Evolutionary conservation across 371 early-diverging fungal genomes (phyloP).

Genomic region (Syncephalastrum racemosum): DNA sequence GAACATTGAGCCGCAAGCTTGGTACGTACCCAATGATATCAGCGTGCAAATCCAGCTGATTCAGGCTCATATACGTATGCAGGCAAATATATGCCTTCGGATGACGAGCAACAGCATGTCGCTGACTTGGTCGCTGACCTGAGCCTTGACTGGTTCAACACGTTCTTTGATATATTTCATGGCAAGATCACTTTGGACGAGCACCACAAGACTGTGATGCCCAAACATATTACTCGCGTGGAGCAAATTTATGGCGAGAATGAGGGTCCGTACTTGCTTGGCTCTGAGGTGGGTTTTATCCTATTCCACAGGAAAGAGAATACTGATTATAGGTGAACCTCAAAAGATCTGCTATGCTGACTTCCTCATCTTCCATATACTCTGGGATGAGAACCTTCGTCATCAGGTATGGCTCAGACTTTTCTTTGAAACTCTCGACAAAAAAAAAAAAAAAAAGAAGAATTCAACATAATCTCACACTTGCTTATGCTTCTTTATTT

Average conservation of each 20-base stretch:
- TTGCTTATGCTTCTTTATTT: too few species aligned
- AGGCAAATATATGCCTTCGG: conserved; percentile 23
- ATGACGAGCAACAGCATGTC: conserved; percentile 24
- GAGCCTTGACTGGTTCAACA: conserved; percentile 14
- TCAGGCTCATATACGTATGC: background rate
- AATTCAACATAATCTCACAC: too few species aligned
- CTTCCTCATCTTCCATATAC: conserved; percentile 12
- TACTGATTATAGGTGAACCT: background rate
- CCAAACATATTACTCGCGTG: conserved; percentile 4
- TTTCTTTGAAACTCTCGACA: too few species aligned
- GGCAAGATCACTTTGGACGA: background rate
- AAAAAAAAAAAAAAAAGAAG: too few species aligned
- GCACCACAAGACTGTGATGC: background rate
- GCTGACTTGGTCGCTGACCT: conserved; percentile 23
- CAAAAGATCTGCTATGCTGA: conserved; percentile 17
- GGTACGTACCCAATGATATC: conserved; percentile 2
- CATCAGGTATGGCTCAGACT: too few species aligned
- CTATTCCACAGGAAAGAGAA: background rate
- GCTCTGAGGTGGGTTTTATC: conserved; percentile 9
- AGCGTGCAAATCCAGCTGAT: background rate
- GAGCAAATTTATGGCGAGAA: conserved; percentile 10
- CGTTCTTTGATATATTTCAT: too few species aligned
- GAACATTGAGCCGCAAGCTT: conserved; percentile 22
- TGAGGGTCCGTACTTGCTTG: conserved; percentile 15
- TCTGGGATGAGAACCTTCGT: too few species aligned